phyloP scores from a whole-genome alignment of 352 stramenopile genomes.

The Peronospora destructor region DNA sequence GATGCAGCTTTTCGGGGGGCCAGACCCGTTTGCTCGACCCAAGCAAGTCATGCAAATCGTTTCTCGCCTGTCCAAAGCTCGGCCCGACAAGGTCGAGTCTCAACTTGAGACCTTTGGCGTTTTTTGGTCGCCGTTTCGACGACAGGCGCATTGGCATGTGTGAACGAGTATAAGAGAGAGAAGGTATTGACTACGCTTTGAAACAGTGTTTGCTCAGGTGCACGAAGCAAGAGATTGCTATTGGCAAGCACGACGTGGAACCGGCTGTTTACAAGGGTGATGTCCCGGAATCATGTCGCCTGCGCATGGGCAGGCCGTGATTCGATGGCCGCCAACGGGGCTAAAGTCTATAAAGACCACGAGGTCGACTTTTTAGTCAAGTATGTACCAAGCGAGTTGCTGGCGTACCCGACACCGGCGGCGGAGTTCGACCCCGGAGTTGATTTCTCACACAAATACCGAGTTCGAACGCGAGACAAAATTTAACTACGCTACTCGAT shows the following conservation, averaged over 20 bases:
- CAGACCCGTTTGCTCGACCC: constrained; percentile 13
- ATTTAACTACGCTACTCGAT: background rate
- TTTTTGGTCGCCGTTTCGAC: constrained; percentile 6
- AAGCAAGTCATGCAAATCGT: constrained; percentile 3
- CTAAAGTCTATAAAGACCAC: constrained; percentile 1
- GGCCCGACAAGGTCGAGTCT: background rate
- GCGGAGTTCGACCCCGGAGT: constrained; percentile 4
- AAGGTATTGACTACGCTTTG: background rate
- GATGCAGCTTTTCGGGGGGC: constrained; percentile 6
- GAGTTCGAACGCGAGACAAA: background rate
- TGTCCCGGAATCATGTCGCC: constrained; percentile 5
- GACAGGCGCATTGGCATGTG: constrained; percentile 7
- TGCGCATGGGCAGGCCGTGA: constrained; percentile 10
- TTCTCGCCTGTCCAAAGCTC: constrained; percentile 4
- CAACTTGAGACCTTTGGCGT: background rate
- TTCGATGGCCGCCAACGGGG: constrained; percentile 1
- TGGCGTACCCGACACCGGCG: constrained; percentile 2
- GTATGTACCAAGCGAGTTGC: background rate
- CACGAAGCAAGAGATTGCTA: too few relatives aligned
- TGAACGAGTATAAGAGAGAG: background rate
- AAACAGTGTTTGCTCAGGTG: too few relatives aligned
- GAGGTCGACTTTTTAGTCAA: background rate
- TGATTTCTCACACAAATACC: constrained; percentile 16
- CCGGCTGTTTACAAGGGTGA: background rate
- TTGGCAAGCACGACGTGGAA: background rate